A percentile compares a stretch with the other conserved stretches of the same genome.
These are phyloP conservation scores for Lecanicillium sp. DNA, from an alignment of 2,329 filamentous ascomycete genomes.

Conservation along the genomic window DNA sequence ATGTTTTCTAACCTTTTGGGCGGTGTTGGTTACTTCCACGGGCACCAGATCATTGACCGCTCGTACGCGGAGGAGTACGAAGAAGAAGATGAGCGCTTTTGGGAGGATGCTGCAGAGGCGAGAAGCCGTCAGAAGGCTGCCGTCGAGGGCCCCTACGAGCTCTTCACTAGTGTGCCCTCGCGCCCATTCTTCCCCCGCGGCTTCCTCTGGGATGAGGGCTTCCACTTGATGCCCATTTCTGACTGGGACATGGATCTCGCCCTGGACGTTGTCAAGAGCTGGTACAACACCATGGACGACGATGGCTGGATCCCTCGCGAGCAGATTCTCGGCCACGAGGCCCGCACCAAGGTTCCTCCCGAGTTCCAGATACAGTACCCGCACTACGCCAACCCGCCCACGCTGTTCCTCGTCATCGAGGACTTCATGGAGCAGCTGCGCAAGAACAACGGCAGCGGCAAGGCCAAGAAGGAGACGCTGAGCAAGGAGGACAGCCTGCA, in stretches of 20 bases:
- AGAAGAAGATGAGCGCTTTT: slow-evolving; percentile 91
- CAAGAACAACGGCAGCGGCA: slow-evolving; percentile 42
- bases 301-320: slow-evolving; percentile 97
- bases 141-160: slow-evolving; percentile 74
- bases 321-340: slow-evolving; percentile 87
- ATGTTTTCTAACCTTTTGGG: slow-evolving; percentile 93
- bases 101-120: slow-evolving; percentile 83
- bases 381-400: slow-evolving; percentile 95
- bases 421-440: slow-evolving; percentile 75
- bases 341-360: slow-evolving; percentile 84
- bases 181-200: slow-evolving; percentile 93
- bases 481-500: slow-evolving; percentile 43
- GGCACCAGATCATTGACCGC: slow-evolving; percentile 79
- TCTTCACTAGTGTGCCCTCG: slow-evolving; percentile 89
- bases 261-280: slow-evolving; percentile 83
- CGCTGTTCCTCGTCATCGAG: slow-evolving; percentile 84
- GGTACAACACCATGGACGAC: slow-evolving; percentile 93
- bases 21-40: slow-evolving; percentile 93
- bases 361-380: slow-evolving; percentile 97
- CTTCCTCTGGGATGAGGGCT: slow-evolving; percentile 97
- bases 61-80: slow-evolving; percentile 91
- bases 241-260: slow-evolving; percentile 93
- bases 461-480: slow-evolving; percentile 38
- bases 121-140: slow-evolving; percentile 61
- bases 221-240: slow-evolving; percentile 82